Conservation (phyloP, 768 basidiomycete genomes). For the Tricholoma matsutake region DNA sequence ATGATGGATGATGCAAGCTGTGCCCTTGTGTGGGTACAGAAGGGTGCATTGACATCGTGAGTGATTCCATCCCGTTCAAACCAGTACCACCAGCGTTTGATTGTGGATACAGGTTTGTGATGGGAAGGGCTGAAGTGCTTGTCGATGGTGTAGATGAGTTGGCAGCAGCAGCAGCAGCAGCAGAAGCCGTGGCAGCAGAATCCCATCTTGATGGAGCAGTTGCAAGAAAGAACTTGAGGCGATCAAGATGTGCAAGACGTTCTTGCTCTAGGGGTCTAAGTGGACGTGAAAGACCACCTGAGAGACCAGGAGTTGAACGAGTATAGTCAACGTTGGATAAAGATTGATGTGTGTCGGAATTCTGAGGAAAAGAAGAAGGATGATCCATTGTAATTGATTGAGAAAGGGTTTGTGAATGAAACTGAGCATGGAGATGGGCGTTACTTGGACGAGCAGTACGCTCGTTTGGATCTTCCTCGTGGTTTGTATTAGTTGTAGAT, state of each 20-base stretch:
- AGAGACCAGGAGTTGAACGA: conserved; percentile 29
- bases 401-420: conserved; percentile 31
- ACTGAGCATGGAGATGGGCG: conserved; percentile 42
- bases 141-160: conserved; percentile 24
- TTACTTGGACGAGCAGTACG: conserved; percentile 48
- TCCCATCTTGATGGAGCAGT: conserved; percentile 81
- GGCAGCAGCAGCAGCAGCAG: no score
- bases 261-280: conserved; percentile 66
- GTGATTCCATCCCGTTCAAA: conserved; percentile 2
- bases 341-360: conserved; percentile 2
- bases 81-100: conserved; percentile 1
- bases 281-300: conserved; percentile 49
- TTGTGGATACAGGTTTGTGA: conserved; percentile 7
- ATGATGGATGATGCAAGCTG: conserved; percentile 64
- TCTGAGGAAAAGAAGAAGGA: neutral
- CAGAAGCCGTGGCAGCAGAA: conserved; percentile 24
- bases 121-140: neutral
- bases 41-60: conserved; percentile 8
- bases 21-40: conserved; percentile 25
- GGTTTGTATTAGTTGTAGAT: conserved; percentile 33
- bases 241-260: conserved; percentile 69
- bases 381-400: conserved; percentile 12
- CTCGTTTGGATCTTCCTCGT: conserved; percentile 44
- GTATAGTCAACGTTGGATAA: conserved; percentile 12
- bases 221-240: conserved; percentile 86